Percentiles rank a stretch among this genome's conserved stretches.
Evolutionary conservation across 2,329 filamentous ascomycete species (phyloP).

Genomic region (Penicillium rolfsii): DNA sequence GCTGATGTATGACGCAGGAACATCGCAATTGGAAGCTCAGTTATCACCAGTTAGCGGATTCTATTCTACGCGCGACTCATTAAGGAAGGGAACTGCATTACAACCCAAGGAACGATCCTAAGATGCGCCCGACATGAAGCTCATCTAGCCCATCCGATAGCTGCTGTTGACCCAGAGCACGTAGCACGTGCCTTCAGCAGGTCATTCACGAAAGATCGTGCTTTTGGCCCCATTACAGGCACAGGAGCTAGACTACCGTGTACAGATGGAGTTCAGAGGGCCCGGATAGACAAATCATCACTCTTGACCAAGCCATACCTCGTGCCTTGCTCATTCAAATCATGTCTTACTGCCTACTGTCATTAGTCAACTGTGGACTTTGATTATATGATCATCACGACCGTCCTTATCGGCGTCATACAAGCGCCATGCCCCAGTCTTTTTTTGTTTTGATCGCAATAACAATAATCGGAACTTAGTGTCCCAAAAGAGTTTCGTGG

Average conservation of each 20-base stretch:
- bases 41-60: not conserved
- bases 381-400: not conserved
- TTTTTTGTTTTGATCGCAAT: not conserved
- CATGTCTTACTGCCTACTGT: not conserved
- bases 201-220: not conserved
- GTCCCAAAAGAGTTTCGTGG: not conserved
- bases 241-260: not conserved
- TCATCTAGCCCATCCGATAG: not conserved
- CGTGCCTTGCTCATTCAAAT: not conserved
- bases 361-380: no score
- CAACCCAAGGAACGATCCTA: not conserved
- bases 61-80: not conserved
- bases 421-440: not conserved
- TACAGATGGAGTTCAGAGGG: no score
- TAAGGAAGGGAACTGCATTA: not conserved
- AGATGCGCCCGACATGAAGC: not conserved
- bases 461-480: not conserved
- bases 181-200: not conserved
- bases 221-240: not conserved
- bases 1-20: slow-evolving; percentile 3
- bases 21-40: not conserved
- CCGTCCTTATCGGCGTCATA: not conserved
- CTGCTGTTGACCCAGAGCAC: not conserved
- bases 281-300: not conserved
- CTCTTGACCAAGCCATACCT: not conserved